Evolutionary conservation across 2,329 filamentous ascomycete genomes (phyloP), one percentile per base, ranked within the genome.

Genomic region (Lecanicillium sp.): DNA sequence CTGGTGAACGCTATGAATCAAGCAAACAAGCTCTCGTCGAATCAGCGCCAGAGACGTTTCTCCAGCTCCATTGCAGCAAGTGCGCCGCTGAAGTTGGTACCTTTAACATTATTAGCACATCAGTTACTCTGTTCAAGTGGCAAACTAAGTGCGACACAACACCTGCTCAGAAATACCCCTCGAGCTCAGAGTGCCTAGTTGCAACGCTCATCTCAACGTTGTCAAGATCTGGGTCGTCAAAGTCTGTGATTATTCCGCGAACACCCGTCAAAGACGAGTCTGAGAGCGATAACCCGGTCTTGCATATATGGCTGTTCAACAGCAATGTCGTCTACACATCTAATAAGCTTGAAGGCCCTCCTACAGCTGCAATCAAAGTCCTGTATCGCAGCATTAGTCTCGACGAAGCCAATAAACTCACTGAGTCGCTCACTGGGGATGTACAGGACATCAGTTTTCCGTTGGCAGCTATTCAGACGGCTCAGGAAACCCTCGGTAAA

Each of bases 361-460:
- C 33, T 16, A 54, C 43, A 35, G 48, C 55, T 2, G 73, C 72
- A 0, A 61, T 76, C 45, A 79, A 78, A 48, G 54, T 78, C 12
- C 57, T 79, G 3, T 79, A 70, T 48, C 63, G 60, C 33, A 50
- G 59, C 8, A 60, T 78, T 12, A 46, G 48, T 9, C 52, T 51
- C 28, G 54, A 57, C 1, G 64, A 72, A 41, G 71, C 69, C 0
- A 63, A 73, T 29, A 59, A 57, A 31, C 53, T 76, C 48, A 55
- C 72, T 9, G 72, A 74, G 15, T 65, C 63, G 1, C 56, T 77
- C 38, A 65, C 55, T 43, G 76, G 69, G 14, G 70, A 74, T 37
- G 66, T 83, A 2, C 75, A 80, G 47, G 78, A 80, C 33, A 61
- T 80, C 12, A 63, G 58, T 20, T 56, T 85, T 22, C 75, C 79